Evolutionary conservation across 2,329 filamentous ascomycete species (phyloP).

Genomic region (Hymenoscyphus albidus): DNA sequence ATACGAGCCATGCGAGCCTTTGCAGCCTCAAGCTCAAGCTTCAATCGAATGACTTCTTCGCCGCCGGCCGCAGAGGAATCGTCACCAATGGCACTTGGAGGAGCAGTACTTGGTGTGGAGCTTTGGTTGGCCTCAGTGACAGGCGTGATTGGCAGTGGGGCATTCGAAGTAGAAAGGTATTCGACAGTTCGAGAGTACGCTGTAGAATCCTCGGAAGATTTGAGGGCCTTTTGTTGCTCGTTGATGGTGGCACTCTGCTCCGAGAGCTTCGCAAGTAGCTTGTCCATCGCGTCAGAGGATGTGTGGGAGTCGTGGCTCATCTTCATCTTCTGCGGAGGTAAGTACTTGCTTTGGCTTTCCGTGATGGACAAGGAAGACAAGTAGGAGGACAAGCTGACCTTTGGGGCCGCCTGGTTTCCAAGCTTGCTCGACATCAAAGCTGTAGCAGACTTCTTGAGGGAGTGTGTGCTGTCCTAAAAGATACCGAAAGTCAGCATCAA

Average conservation of each 20-base stretch:
- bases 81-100: conserved; percentile 49
- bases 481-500: conserved; percentile 15
- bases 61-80: conserved; percentile 31
- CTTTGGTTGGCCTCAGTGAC: conserved; percentile 49
- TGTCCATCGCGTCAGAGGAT: conserved; percentile 56
- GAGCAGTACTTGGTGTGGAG: conserved; percentile 47
- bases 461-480: conserved; percentile 23
- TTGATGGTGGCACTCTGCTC: conserved; percentile 62
- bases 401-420: conserved; percentile 49
- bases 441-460: conserved; percentile 38
- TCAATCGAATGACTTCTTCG: conserved; percentile 64
- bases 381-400: conserved; percentile 41
- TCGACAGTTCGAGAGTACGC: conserved; percentile 38
- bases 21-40: conserved; percentile 67
- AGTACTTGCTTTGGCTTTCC: conserved; percentile 12
- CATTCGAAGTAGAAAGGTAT: conserved; percentile 45
- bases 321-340: conserved; percentile 45
- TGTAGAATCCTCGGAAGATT: conserved; percentile 32
- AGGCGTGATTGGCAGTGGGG: conserved; percentile 54
- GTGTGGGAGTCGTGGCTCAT: conserved; percentile 41
- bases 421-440: conserved; percentile 52
- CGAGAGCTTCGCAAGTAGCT: conserved; percentile 68
- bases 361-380: conserved; percentile 6
- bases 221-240: conserved; percentile 55
- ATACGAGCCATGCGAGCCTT: conserved; percentile 67